These are phyloP conservation scores for Modicella reniformis DNA, from an alignment of 371 early-diverging fungal species.

Conservation along the genomic window DNA sequence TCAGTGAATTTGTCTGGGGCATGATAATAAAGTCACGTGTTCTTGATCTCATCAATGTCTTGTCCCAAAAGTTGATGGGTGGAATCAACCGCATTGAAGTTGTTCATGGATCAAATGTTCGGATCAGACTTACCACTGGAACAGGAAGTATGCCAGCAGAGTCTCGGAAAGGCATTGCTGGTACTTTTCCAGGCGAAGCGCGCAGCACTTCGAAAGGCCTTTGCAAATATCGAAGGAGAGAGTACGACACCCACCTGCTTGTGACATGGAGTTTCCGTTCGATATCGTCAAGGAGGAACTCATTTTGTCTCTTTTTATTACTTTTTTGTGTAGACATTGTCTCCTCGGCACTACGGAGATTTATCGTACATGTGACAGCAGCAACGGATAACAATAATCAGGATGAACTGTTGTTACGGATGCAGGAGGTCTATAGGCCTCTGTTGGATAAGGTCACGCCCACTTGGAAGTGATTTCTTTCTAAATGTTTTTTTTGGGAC, in stretches of 20 bases:
- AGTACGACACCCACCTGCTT: constrained; percentile 15
- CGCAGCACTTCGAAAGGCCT: constrained; percentile 24
- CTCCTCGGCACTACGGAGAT: constrained; percentile 12
- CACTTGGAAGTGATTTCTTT: too few species aligned
- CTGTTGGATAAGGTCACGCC: constrained; percentile 35
- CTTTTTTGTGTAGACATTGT: constrained; percentile 9
- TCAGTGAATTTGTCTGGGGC: too few species aligned
- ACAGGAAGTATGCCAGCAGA: constrained; percentile 9
- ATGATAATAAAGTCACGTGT: too few species aligned
- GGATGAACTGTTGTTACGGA: neutral
- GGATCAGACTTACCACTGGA: constrained; percentile 24
- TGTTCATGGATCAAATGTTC: constrained; percentile 18
- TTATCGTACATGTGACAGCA: constrained; percentile 13
- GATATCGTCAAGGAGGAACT: too few species aligned
- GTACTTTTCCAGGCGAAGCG: constrained; percentile 43
- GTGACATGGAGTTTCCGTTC: too few species aligned
- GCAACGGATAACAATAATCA: neutral
- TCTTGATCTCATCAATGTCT: too few species aligned
- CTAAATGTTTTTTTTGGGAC: neutral
- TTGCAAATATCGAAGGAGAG: constrained; percentile 16
- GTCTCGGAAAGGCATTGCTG: constrained; percentile 31
- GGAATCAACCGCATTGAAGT: too few species aligned
- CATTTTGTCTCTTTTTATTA: too few species aligned
- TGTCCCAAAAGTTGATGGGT: too few species aligned
- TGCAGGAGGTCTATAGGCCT: constrained; percentile 28